phyloP scores from a whole-genome alignment of 164 flowering plant genomes.

The Paratinospora sagittata region DNA sequence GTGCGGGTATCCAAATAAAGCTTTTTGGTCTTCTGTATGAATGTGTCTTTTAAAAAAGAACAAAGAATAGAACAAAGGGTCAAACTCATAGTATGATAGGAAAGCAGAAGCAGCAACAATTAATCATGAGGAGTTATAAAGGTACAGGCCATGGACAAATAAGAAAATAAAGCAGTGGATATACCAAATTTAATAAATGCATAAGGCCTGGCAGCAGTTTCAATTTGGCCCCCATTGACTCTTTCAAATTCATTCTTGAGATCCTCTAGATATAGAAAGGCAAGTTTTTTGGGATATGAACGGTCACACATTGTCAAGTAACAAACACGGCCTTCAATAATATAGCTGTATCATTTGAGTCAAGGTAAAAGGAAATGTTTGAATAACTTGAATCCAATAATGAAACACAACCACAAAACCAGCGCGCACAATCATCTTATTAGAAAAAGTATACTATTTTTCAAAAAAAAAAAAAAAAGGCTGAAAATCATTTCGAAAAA shows the following conservation, averaged over 20 bases:
- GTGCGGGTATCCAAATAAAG: constrained; percentile 84
- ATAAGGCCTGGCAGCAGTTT: constrained; percentile 95
- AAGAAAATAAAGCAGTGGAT: constrained; percentile 4
- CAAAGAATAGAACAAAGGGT: not conserved
- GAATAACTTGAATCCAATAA: not conserved
- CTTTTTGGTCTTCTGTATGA: constrained; percentile 87
- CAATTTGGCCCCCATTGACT: constrained; percentile 74
- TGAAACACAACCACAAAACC: not conserved
- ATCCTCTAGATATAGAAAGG: constrained; percentile 85
- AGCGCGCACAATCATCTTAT: not conserved
- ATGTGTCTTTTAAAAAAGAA: constrained; percentile 51
- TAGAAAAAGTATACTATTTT: no score
- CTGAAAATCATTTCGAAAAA: not conserved
- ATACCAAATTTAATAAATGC: constrained; percentile 88
- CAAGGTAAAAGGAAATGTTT: constrained; percentile 30
- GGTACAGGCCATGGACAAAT: not conserved
- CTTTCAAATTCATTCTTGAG: constrained; percentile 89
- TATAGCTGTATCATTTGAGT: constrained; percentile 50
- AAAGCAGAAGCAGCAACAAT: not conserved
- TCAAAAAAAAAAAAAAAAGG: not conserved
- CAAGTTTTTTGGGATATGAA: constrained; percentile 89
- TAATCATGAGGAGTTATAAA: not conserved
- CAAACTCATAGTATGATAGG: not conserved
- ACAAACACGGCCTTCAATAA: constrained; percentile 88
- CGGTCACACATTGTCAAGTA: constrained; percentile 94